A percentile compares a stretch with the other conserved stretches of the same genome.
phyloP scores from a whole-genome alignment of 2,329 filamentous ascomycete species.

The Ambrosiella xylebori region DNA sequence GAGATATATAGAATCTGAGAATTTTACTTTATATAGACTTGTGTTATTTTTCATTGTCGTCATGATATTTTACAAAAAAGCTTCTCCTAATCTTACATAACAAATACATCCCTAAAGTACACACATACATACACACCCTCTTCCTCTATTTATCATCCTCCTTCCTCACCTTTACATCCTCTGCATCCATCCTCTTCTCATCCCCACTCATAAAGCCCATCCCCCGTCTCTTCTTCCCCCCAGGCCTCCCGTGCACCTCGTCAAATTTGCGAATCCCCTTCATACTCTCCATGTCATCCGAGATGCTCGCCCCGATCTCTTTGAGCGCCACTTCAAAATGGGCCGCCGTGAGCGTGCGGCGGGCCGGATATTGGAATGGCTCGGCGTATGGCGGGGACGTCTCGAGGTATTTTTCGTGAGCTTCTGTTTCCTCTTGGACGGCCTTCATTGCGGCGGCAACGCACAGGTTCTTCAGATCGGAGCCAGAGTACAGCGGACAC shows the following conservation, averaged over 20 bases:
- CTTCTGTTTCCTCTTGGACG: slow-evolving; percentile 51
- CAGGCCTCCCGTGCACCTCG: slow-evolving; percentile 52
- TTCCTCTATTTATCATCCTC: not conserved
- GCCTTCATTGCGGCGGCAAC: slow-evolving; percentile 66
- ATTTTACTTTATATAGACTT: not conserved
- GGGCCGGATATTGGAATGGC: slow-evolving; percentile 11
- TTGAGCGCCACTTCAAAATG: slow-evolving; percentile 78
- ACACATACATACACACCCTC: not conserved
- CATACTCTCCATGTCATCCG: slow-evolving; percentile 79
- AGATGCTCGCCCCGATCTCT: slow-evolving; percentile 84
- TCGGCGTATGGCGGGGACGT: slow-evolving; percentile 13
- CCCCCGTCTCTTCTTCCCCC: slow-evolving; percentile 41
- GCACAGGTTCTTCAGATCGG: slow-evolving; percentile 67
- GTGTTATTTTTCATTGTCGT: too few species aligned
- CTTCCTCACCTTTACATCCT: slow-evolving; percentile 28
- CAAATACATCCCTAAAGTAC: not conserved
- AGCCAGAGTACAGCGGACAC: slow-evolving; percentile 66
- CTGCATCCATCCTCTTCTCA: slow-evolving; percentile 23
- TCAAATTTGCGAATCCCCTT: slow-evolving; percentile 87
- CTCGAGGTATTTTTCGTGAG: slow-evolving; percentile 20
- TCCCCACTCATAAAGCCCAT: slow-evolving; percentile 42
- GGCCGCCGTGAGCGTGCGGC: slow-evolving; percentile 32
- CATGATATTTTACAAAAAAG: too few species aligned
- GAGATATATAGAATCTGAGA: not conserved
- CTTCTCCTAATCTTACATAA: not conserved